These are phyloP conservation scores for Schwanniomyces etchellsii DNA, from an alignment of 1,139 yeast species.

Conservation along the genomic window DNA sequence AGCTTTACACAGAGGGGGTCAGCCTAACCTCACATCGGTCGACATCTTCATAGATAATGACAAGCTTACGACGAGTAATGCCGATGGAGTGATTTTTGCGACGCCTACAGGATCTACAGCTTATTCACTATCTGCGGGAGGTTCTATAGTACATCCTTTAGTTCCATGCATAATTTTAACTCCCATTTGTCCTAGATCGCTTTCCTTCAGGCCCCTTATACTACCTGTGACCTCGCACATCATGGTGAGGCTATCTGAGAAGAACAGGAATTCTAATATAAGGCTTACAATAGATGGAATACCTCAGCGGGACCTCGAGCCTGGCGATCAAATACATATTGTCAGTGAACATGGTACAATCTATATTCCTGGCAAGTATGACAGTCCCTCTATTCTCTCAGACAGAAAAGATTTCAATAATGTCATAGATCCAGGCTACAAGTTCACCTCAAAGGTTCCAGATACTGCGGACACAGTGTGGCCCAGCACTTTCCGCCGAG, in stretches of 20 bases:
- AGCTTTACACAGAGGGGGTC: conserved; percentile 79
- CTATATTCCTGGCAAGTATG: conserved; percentile 31
- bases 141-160: conserved; percentile 85
- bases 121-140: conserved; percentile 84
- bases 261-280: conserved; percentile 35
- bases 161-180: conserved; percentile 80
- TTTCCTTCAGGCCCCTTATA: conserved; percentile 80
- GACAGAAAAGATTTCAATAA: conserved; percentile 9
- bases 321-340: conserved; percentile 78
- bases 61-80: conserved; percentile 81
- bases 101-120: conserved; percentile 98
- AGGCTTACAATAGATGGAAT: conserved; percentile 78
- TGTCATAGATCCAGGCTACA: conserved; percentile 9
- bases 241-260: conserved; percentile 57
- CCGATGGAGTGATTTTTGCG: conserved; percentile 80
- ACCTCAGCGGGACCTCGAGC: conserved; percentile 58
- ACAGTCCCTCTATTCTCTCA: conserved; percentile 9
- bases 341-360: conserved; percentile 55
- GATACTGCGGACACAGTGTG: not conserved
- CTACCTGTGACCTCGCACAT: conserved; percentile 72
- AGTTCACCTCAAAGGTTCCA: not conserved
- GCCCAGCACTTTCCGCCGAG: conserved; percentile 4
- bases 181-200: conserved; percentile 86
- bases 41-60: conserved; percentile 80
- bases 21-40: conserved; percentile 78